Percentiles rank a stretch among this genome's conserved stretches.
phyloP scores from a whole-genome alignment of 2,329 filamentous ascomycete genomes.

The Emmonsiellopsis sp. region DNA sequence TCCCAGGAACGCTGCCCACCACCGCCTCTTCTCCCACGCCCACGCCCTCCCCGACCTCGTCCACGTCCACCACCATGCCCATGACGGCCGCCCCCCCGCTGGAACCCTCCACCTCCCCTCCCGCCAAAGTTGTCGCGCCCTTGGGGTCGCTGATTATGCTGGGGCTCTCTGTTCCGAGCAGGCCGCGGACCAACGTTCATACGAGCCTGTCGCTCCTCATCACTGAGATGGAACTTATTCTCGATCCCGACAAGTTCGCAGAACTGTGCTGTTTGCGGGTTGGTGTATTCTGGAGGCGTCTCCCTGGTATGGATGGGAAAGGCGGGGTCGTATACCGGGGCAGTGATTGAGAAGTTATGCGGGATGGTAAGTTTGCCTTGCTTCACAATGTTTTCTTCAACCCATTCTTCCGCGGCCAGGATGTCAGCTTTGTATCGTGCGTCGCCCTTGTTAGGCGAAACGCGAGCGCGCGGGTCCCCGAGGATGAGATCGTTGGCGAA shows the following conservation, averaged over 20 bases:
- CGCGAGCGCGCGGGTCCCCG: conserved; percentile 48
- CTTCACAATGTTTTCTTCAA: conserved; percentile 64
- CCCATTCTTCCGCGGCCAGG: conserved; percentile 64
- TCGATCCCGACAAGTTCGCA: conserved; percentile 68
- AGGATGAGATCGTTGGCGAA: conserved; percentile 60
- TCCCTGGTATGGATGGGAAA: conserved; percentile 50
- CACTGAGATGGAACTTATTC: conserved; percentile 66
- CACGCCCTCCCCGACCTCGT: conserved; percentile 2
- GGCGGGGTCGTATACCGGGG: conserved; percentile 57
- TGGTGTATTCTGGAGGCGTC: conserved; percentile 74
- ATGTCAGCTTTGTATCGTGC: conserved; percentile 60
- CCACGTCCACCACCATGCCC: conserved; percentile 5
- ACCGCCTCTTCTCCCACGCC: conserved; percentile 2
- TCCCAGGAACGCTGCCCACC: neutral
- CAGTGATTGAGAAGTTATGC: conserved; percentile 67
- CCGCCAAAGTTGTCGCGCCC: conserved; percentile 5
- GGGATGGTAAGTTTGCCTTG: conserved; percentile 59
- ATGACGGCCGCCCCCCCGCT: conserved; percentile 8
- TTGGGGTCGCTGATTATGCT: conserved; percentile 9
- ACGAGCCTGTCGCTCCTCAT: conserved; percentile 58
- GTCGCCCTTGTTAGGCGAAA: conserved; percentile 58
- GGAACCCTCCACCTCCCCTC: conserved; percentile 11
- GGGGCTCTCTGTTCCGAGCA: conserved; percentile 13
- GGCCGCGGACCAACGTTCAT: conserved; percentile 50
- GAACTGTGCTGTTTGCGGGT: conserved; percentile 74